Evolutionary conservation across 495 filamentous ascomycete species (phyloP).

Genomic region (Tuber microsphaerosporum): DNA sequence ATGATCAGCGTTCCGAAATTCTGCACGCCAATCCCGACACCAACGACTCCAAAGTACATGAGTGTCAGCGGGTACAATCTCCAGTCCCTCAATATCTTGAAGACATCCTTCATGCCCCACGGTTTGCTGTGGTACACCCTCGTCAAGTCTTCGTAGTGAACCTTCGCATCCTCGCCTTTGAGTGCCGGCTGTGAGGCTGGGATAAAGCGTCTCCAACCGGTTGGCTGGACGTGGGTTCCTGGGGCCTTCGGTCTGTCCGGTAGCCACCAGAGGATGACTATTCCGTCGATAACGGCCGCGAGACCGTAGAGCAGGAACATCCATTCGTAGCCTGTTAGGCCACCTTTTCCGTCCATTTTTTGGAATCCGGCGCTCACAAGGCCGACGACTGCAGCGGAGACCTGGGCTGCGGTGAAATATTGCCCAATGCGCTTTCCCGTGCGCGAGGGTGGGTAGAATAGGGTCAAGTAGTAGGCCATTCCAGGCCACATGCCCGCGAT

Average conservation of each 20-base stretch:
- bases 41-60: slow-evolving; percentile 94
- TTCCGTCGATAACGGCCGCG: slow-evolving; percentile 60
- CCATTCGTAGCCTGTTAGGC: slow-evolving; percentile 82
- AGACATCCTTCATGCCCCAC: slow-evolving; percentile 65
- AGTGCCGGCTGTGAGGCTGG: slow-evolving; percentile 62
- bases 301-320: slow-evolving; percentile 90
- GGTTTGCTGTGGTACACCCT: slow-evolving; percentile 65
- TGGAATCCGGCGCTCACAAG: slow-evolving; percentile 87
- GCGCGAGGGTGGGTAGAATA: slow-evolving; percentile 81
- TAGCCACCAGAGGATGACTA: slow-evolving; percentile 77
- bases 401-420: slow-evolving; percentile 82
- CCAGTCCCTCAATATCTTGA: slow-evolving; percentile 69
- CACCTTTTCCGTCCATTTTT: slow-evolving; percentile 71
- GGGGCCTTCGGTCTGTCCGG: slow-evolving; percentile 73
- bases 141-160: slow-evolving; percentile 79
- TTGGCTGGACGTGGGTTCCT: slow-evolving; percentile 45
- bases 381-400: slow-evolving; percentile 83
- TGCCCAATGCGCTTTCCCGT: slow-evolving; percentile 82
- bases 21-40: slow-evolving; percentile 83
- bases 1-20: slow-evolving; percentile 83
- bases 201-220: slow-evolving; percentile 49
- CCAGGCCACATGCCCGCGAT: slow-evolving; percentile 94
- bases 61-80: slow-evolving; percentile 72
- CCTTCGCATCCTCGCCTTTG: slow-evolving; percentile 65
- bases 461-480: slow-evolving; percentile 86